A percentile compares a stretch with the other conserved stretches of the same genome.
Conservation (phyloP, 2,329 filamentous ascomycete genomes). For the Cercospora citrullina region DNA sequence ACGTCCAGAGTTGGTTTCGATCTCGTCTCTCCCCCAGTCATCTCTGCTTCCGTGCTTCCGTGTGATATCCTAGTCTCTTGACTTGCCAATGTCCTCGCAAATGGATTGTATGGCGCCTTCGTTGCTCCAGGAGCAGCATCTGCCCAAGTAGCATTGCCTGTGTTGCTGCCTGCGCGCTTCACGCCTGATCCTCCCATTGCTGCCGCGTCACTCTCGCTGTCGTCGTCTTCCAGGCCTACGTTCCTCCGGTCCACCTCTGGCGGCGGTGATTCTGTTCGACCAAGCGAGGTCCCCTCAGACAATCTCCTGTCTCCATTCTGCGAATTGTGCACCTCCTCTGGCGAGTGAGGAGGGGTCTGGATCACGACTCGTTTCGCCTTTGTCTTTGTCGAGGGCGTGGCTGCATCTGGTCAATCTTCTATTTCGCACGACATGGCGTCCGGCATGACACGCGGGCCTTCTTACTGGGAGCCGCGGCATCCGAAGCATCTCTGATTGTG, state of each 20-base stretch:
- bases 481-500: constrained; percentile 2
- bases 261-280: constrained; percentile 9
- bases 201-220: constrained; percentile 26
- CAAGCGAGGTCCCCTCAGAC: constrained; percentile 20
- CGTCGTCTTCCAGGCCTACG: constrained; percentile 19
- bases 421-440: constrained; percentile 2
- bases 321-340: constrained; percentile 21
- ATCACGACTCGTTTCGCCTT: constrained; percentile 37
- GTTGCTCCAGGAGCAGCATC: constrained; percentile 9
- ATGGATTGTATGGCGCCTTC: constrained; percentile 39
- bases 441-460: constrained; percentile 11
- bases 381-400: constrained; percentile 24
- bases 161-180: constrained; percentile 28
- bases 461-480: constrained; percentile 27
- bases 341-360: constrained; percentile 33
- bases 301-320: constrained; percentile 21
- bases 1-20: constrained; percentile 61
- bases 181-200: constrained; percentile 27
- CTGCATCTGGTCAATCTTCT: constrained; percentile 27
- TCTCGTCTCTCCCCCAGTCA: constrained; percentile 15
- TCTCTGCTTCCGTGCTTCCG: constrained; percentile 9
- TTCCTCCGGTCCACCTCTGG: neutral
- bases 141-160: constrained; percentile 26
- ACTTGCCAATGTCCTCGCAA: constrained; percentile 37
- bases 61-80: constrained; percentile 28